phyloP scores from a whole-genome alignment of 441 rosid species.

The Bruguiera hainesii region DNA sequence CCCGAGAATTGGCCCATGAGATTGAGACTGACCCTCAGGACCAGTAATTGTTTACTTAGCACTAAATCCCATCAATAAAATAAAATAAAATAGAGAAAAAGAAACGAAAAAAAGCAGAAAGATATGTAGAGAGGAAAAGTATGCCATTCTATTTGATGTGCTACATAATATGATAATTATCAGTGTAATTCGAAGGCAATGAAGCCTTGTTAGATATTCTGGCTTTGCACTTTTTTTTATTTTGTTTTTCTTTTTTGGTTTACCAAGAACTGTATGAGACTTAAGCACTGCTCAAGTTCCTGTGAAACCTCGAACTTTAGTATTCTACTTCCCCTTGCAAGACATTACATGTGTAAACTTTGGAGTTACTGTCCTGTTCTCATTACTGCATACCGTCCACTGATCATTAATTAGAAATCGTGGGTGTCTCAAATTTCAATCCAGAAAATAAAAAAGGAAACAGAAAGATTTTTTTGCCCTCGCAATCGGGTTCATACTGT shows the following conservation, averaged over 20 bases:
- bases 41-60: constrained; percentile 8
- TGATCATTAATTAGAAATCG: too few relatives aligned
- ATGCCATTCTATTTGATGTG: not conserved
- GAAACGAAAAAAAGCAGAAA: not conserved
- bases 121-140: not conserved
- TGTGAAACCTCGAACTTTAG: not conserved
- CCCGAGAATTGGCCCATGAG: constrained; percentile 46
- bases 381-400: too few relatives aligned
- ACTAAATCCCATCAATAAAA: too few relatives aligned
- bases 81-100: not conserved
- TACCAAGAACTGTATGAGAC: constrained; percentile 3
- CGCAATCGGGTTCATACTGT: too few relatives aligned
- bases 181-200: not conserved
- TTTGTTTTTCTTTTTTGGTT: not conserved
- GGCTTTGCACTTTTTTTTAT: not conserved
- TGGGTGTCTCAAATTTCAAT: too few relatives aligned
- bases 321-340: not conserved
- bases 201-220: not conserved
- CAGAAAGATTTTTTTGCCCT: too few relatives aligned
- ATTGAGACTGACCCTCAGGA: constrained; percentile 36
- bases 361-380: not conserved
- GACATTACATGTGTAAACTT: not conserved
- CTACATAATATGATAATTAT: not conserved
- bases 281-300: constrained; percentile 4
- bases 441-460: too few relatives aligned